Evolutionary conservation across 371 early-diverging fungal genomes (phyloP), one percentile per base, ranked within the genome.

Genomic region (Blyttiomyces sp.): DNA sequence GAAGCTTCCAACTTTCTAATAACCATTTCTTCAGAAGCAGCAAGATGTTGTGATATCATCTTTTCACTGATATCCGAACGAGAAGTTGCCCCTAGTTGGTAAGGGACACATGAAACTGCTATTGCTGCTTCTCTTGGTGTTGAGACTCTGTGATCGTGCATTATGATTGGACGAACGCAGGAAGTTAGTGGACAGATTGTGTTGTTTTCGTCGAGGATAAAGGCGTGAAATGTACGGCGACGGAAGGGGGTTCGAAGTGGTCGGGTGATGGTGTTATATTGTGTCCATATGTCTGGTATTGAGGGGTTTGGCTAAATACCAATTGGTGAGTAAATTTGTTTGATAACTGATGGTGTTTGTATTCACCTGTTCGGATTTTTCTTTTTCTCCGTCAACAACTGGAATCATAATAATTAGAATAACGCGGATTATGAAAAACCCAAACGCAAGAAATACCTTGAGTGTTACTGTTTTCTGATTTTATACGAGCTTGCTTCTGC

Each of bases 201-300:
- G 53, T 75, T 70, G 52, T n/a, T 26, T 49, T 75, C 76, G 49
- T 72, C 68, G n/a, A 75, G 48, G 0, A 23, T 56, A 34, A 75
- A 48, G 9, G 64, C 45, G 21, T 54, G 64, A 48, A 63, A 75
- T 21, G 27, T 42, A 11, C 76, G 45, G 3, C 61, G 58, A 2
- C 61, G 70, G 54, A 75, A 75, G 9, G 70, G 53, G 2, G 26
- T 39, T 1, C 49, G 57, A 1, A 70, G 54, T 5, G 64, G 46
- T 24, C 44, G 34, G 23, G 58, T 46, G 9, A 53, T 39, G 11
- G 32, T 9, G 26, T 19, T 28, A 31, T 64, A 64, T 43, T 36
- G 43, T 9, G 34, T 26, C 54, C 36, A 57, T 24, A 64, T 26
- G 31, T 64, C n/a, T n/a, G n/a, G n/a, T n/a, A n/a, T n/a, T n/a